phyloP scores from a whole-genome alignment of 2,329 filamentous ascomycete species.

The Aspergillus ruber region DNA sequence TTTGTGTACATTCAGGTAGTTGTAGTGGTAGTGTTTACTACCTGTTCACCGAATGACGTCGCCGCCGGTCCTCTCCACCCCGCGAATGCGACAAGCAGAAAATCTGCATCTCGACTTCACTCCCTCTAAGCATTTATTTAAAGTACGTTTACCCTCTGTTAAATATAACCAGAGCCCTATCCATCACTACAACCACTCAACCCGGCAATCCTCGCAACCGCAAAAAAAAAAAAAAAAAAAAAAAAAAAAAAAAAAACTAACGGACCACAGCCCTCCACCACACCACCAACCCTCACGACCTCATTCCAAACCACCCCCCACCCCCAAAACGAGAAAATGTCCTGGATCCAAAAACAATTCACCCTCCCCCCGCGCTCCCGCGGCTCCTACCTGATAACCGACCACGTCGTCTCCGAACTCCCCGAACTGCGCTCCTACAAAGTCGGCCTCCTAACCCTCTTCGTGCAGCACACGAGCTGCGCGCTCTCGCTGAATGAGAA shows the following conservation, averaged over 20 bases:
- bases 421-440: slow-evolving; percentile 81
- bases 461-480: slow-evolving; percentile 92
- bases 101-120: slow-evolving; percentile 41
- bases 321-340: slow-evolving; percentile 34
- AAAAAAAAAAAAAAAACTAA: not conserved
- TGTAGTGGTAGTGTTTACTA: too few relatives aligned
- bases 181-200: not conserved
- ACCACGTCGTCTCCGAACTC: slow-evolving; percentile 61
- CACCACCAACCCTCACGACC: not conserved
- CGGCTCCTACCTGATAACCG: slow-evolving; percentile 85
- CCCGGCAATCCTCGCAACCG: not conserved
- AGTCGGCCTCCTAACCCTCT: slow-evolving; percentile 78
- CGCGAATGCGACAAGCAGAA: slow-evolving; percentile 27
- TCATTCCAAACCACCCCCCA: not conserved
- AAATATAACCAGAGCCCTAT: not conserved
- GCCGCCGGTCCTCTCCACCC: slow-evolving; percentile 27
- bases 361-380: slow-evolving; percentile 68
- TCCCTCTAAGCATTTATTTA: not conserved
- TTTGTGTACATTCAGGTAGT: too few relatives aligned
- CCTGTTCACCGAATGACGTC: not conserved
- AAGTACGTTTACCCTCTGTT: not conserved
- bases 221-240: too few relatives aligned
- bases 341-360: slow-evolving; percentile 81
- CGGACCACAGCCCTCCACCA: not conserved
- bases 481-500: slow-evolving; percentile 93